A percentile compares a stretch with the other conserved stretches of the same genome.
Evolutionary conservation across 2,329 filamentous ascomycete genomes (phyloP).

Genomic region (Botryosphaeria agaves): DNA sequence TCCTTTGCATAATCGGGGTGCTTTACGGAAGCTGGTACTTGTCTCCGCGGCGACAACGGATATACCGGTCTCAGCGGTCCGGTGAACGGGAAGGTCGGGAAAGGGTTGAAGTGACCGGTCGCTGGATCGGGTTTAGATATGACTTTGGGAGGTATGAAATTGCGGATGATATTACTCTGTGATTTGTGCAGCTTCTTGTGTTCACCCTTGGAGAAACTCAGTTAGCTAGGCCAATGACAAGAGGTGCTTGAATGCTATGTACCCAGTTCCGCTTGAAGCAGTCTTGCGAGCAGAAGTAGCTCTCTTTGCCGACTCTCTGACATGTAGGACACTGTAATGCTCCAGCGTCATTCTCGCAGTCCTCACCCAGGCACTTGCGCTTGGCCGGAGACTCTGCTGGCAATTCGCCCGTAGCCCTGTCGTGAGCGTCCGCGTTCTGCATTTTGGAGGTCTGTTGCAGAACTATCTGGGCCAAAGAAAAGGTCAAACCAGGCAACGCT

Average conservation of each 20-base stretch:
- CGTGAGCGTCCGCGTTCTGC: too few species aligned
- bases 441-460: too few species aligned
- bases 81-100: conserved; percentile 70
- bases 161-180: conserved; percentile 57
- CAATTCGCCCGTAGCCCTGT: too few species aligned
- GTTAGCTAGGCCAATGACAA: too few species aligned
- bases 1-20: conserved; percentile 78
- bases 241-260: conserved; percentile 17
- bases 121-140: conserved; percentile 85
- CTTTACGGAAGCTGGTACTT: conserved; percentile 62
- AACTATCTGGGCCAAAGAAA: too few species aligned
- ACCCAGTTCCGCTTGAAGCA: conserved; percentile 99
- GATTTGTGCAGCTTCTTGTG: conserved; percentile 79
- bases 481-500: too few species aligned
- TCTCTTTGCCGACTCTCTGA: conserved; percentile 75
- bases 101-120: conserved; percentile 81
- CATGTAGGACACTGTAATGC: conserved; percentile 88
- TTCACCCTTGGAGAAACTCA: conserved; percentile 37
- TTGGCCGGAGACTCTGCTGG: conserved; percentile 15
- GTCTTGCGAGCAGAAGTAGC: conserved; percentile 94
- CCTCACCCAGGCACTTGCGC: conserved; percentile 61
- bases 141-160: conserved; percentile 59
- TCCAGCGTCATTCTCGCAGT: conserved; percentile 77
- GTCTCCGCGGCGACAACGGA: conserved; percentile 49
- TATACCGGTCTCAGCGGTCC: conserved; percentile 63